Conservation (phyloP, 2,329 filamentous ascomycete species). For the Graphiopsis chlorocephala region DNA sequence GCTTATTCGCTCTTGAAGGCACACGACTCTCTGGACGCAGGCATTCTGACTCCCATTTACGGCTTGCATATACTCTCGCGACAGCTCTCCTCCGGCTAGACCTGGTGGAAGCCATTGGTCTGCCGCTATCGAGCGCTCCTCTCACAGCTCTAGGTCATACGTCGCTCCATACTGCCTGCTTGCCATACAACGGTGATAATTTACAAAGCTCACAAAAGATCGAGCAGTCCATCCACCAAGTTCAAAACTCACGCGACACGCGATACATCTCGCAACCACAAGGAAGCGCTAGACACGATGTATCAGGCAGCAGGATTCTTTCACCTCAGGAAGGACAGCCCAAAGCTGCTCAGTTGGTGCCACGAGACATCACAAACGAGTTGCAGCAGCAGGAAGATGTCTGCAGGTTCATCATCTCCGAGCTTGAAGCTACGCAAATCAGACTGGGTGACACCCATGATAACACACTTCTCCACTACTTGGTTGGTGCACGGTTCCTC, state of each 20-base stretch:
- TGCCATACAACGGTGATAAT: neutral
- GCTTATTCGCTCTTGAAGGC: neutral
- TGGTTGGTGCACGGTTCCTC: neutral
- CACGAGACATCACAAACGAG: neutral
- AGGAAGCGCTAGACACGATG: neutral
- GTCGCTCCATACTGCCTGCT: slow-evolving; percentile 5
- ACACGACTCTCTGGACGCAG: neutral
- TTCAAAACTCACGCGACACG: neutral
- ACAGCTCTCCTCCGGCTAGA: slow-evolving; percentile 1
- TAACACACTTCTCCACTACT: slow-evolving; percentile 5
- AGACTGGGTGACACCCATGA: neutral
- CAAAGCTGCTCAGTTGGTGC: neutral
- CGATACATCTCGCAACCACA: neutral
- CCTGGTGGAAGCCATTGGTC: neutral
- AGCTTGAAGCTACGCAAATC: neutral
- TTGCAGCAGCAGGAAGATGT: neutral
- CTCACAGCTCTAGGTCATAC: slow-evolving; percentile 10
- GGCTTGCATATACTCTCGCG: slow-evolving; percentile 10
- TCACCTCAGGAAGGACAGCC: too few relatives aligned
- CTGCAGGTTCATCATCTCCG: neutral
- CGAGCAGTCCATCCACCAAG: slow-evolving; percentile 1
- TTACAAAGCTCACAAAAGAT: neutral
- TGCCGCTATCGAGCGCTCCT: neutral
- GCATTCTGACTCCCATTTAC: slow-evolving; percentile 1
- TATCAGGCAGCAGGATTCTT: neutral